Percentiles rank a stretch among this genome's conserved stretches.
Conservation (phyloP, 1,139 yeast species). For the Kluyveromyces marxianus region DNA sequence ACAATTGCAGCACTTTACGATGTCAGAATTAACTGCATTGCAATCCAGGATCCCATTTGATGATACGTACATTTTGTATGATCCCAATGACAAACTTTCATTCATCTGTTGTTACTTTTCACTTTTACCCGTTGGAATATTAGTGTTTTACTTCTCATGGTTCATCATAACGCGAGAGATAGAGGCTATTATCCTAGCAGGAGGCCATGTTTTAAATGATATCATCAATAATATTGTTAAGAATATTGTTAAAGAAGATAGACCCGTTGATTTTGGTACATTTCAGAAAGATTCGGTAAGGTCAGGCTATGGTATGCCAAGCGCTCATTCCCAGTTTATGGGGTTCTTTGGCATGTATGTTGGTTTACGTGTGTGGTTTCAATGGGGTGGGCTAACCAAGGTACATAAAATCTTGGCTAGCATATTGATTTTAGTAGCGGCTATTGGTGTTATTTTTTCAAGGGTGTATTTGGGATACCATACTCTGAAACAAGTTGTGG, state of each 20-base stretch:
- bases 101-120: constrained; percentile 63
- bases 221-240: constrained; percentile 63
- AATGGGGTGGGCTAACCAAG: constrained; percentile 34
- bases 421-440: constrained; percentile 21
- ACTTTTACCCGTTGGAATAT: constrained; percentile 71
- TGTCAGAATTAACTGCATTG: neutral
- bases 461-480: constrained; percentile 79
- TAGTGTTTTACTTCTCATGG: constrained; percentile 80
- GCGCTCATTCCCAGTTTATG: constrained; percentile 95
- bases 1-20: too few relatives aligned
- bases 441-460: constrained; percentile 57
- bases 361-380: constrained; percentile 40
- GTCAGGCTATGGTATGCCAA: constrained; percentile 89
- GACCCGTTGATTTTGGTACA: constrained; percentile 59
- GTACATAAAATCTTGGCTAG: constrained; percentile 26
- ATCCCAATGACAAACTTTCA: constrained; percentile 58
- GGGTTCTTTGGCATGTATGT: constrained; percentile 72
- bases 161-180: constrained; percentile 74
- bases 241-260: constrained; percentile 54
- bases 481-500: constrained; percentile 59
- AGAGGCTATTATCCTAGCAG: constrained; percentile 76
- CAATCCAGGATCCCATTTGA: constrained; percentile 33
- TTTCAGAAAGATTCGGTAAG: constrained; percentile 39
- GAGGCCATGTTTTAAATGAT: constrained; percentile 81
- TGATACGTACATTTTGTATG: constrained; percentile 73